Evolutionary conservation across 2,329 filamentous ascomycete species (phyloP).

Genomic region (Monilinia vaccinii-corymbosi): DNA sequence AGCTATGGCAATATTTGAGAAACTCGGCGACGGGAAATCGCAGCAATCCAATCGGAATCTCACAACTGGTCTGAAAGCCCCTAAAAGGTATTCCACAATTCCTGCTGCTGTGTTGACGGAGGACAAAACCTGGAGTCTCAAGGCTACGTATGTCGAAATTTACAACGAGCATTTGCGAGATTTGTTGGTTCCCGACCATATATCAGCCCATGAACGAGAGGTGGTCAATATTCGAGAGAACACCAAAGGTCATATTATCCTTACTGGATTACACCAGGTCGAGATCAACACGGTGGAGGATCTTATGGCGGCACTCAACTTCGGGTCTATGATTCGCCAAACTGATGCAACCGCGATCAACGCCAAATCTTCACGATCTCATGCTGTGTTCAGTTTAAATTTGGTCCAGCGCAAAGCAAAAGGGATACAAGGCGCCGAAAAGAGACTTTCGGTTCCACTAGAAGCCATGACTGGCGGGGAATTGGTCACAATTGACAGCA

Average conservation of each 20-base stretch:
- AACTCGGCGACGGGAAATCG: conserved; percentile 51
- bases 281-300: conserved; percentile 89
- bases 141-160: conserved; percentile 92
- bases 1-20: conserved; percentile 78
- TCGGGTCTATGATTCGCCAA: conserved; percentile 88
- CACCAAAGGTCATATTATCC: conserved; percentile 83
- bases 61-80: conserved; percentile 70
- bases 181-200: conserved; percentile 69
- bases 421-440: conserved; percentile 54
- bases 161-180: conserved; percentile 96
- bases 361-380: conserved; percentile 92
- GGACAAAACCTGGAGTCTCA: conserved; percentile 82
- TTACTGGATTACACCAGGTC: conserved; percentile 82
- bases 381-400: conserved; percentile 94
- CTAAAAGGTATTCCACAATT: conserved; percentile 62
- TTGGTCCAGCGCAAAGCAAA: conserved; percentile 74
- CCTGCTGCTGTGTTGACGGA: conserved; percentile 20
- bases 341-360: conserved; percentile 97
- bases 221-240: conserved; percentile 91
- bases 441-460: conserved; percentile 76
- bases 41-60: conserved; percentile 48
- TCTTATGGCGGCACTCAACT: conserved; percentile 77
- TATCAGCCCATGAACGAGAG: conserved; percentile 59
- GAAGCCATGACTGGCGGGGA: conserved; percentile 67
- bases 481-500: conserved; percentile 86